Base-by-base conservation (phyloP, 805 yeast species). In the Cyberlindnera maritima region DNA sequence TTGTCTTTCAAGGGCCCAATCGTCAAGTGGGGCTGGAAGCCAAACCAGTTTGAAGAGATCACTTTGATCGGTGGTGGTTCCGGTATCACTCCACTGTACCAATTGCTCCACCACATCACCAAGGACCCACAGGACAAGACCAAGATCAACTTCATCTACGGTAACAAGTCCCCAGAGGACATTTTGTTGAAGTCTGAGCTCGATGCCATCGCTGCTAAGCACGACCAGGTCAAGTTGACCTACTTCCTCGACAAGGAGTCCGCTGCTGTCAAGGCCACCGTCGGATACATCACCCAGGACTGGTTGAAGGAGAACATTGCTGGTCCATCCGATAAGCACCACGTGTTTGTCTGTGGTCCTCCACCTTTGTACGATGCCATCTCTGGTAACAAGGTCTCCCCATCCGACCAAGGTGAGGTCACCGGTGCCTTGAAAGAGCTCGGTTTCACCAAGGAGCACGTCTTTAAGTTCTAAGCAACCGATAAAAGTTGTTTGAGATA, bases 1-100 rank as follows among this genome's bases (percentile, higher is more conserved):
- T 76, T 94, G 47, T 71, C 96, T 10, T 86, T 94, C 78, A 92
- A 90, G 75, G 99, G 99, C 42, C 98, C 98, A 55, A 78, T 90
- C 56, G 74, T 77, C 61, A 94, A 94, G 76, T 91, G 94, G 88
- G 81, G 85, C 65, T 88, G 95, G 89, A 77, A 77, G 60, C 85
- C 92, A 58, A 92, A 94, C 76, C 80, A 83, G 65, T 92, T 79
- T 74, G 80, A 86, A 61, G 73, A 81, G 55, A 81, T 94, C 65
- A 80, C 85, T 48, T 78, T 94, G 65, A 75, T 94, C 58, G 98
- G 97, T 60, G 99, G 96, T 63, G 99, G 99, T 64, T 77, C 96
- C 43, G 98, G 98, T 70, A 91, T 94, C 67, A 88, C 97, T 40
- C 99, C 99, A 50, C 76, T 94, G 69, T 91, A 78, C 76, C 99